Conservation (phyloP, 331 rosid genomes). For the Telfairia occidentalis region DNA sequence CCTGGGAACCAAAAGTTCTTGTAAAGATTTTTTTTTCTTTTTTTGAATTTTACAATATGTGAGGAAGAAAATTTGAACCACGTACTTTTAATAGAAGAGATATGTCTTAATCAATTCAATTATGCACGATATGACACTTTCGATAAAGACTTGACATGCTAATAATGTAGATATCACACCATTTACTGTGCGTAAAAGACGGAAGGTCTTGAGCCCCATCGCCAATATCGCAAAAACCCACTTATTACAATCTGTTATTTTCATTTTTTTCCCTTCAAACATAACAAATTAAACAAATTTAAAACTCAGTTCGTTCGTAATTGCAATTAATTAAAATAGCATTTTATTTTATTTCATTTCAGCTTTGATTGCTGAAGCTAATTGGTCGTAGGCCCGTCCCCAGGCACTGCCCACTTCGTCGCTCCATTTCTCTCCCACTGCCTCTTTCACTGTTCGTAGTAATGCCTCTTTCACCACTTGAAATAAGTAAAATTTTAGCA, state of each 20-base stretch:
- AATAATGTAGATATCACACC: background rate
- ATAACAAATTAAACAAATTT: background rate
- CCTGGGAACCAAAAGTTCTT: background rate
- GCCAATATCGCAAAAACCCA: background rate
- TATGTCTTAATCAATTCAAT: too few relatives aligned
- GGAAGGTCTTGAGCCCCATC: background rate
- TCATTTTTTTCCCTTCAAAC: background rate
- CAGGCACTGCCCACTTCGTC: conserved; percentile 34
- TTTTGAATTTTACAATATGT: too few relatives aligned
- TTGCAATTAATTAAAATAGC: background rate
- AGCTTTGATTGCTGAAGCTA: conserved; percentile 32
- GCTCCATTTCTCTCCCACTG: conserved; percentile 37
- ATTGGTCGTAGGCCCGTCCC: conserved; percentile 41
- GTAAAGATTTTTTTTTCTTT: too few relatives aligned
- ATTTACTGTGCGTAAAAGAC: background rate
- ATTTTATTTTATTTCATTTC: conserved; percentile 11
- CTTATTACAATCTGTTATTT: background rate
- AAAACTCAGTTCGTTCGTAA: background rate
- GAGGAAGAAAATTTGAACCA: too few relatives aligned
- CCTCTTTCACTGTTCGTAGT: conserved; percentile 34
- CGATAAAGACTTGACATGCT: background rate
- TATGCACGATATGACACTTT: too few relatives aligned
- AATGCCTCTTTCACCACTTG: conserved; percentile 51
- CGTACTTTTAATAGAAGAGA: too few relatives aligned
- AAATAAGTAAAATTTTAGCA: too few relatives aligned